phyloP scores from a whole-genome alignment of 2,329 filamentous ascomycete species.

The Penicillium brasilianum region DNA sequence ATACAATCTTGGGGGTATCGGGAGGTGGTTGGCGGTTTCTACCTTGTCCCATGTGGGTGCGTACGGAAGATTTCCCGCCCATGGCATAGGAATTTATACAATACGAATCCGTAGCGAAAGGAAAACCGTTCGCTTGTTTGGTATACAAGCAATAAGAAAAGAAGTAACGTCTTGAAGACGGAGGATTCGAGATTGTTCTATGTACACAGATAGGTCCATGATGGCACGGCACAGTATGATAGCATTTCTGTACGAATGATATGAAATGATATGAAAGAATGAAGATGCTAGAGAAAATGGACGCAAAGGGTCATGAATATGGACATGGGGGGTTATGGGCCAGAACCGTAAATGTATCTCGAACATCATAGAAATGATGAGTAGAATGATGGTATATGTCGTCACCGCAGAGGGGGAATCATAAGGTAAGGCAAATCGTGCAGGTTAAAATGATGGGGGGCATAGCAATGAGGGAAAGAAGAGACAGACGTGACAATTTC shows the following conservation, averaged over 20 bases:
- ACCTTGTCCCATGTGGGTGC: background rate
- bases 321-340: background rate
- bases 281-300: conserved; percentile 4
- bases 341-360: conserved; percentile 11
- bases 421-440: conserved; percentile 28
- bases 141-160: background rate
- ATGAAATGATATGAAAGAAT: no score
- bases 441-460: conserved; percentile 11
- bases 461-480: conserved; percentile 9
- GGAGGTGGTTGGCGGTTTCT: background rate
- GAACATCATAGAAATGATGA: conserved; percentile 5
- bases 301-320: background rate
- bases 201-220: conserved; percentile 26
- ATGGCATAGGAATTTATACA: background rate
- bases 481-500: background rate
- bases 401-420: conserved; percentile 35
- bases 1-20: background rate
- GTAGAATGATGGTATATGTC: conserved; percentile 17
- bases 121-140: background rate
- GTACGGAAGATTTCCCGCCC: background rate
- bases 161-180: background rate
- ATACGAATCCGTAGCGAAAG: background rate
- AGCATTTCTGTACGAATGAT: conserved; percentile 20
- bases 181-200: conserved; percentile 15
- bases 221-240: conserved; percentile 15